A percentile compares a stretch with the other conserved stretches of the same genome.
Evolutionary conservation across 345 rosid species (phyloP).

Genomic region (Salix exigua): DNA sequence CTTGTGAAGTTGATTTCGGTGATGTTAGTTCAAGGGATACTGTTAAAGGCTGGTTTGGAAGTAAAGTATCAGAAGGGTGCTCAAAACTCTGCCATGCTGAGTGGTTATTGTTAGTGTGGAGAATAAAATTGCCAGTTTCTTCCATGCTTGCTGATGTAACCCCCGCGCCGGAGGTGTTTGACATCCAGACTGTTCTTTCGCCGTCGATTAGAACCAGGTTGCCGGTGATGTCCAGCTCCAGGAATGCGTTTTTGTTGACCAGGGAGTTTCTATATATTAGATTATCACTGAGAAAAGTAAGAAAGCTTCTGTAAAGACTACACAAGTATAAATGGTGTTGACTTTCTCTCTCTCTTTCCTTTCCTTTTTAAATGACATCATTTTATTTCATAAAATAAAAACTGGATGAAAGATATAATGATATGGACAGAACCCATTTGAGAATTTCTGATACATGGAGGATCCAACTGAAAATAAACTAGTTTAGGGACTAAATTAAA

Average conservation of each 20-base stretch:
- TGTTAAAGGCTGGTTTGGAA: constrained; percentile 76
- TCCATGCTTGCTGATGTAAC: constrained; percentile 49
- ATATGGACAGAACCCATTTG: too few species aligned
- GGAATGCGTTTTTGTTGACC: constrained; percentile 57
- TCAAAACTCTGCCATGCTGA: constrained; percentile 73
- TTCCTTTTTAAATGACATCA: too few species aligned
- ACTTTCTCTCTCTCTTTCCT: background rate
- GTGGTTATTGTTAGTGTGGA: constrained; percentile 33
- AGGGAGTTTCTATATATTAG: constrained; percentile 72
- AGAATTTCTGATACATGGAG: background rate
- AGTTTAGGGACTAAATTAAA: background rate
- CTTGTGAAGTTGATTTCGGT: constrained; percentile 36
- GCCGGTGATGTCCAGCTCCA: constrained; percentile 73
- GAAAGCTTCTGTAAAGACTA: constrained; percentile 32
- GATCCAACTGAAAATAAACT: background rate
- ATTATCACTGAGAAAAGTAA: constrained; percentile 41
- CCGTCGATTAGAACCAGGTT: constrained; percentile 65
- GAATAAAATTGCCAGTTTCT: constrained; percentile 83
- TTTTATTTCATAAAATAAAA: too few species aligned
- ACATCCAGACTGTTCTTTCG: constrained; percentile 48
- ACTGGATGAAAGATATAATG: too few species aligned
- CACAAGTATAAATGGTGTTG: constrained; percentile 8
- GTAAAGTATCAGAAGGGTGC: constrained; percentile 79
- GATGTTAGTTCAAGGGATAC: constrained; percentile 69
- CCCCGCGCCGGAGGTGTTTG: constrained; percentile 68